phyloP scores from a whole-genome alignment of 2,329 filamentous ascomycete species.

The Escovopsis sp. region DNA sequence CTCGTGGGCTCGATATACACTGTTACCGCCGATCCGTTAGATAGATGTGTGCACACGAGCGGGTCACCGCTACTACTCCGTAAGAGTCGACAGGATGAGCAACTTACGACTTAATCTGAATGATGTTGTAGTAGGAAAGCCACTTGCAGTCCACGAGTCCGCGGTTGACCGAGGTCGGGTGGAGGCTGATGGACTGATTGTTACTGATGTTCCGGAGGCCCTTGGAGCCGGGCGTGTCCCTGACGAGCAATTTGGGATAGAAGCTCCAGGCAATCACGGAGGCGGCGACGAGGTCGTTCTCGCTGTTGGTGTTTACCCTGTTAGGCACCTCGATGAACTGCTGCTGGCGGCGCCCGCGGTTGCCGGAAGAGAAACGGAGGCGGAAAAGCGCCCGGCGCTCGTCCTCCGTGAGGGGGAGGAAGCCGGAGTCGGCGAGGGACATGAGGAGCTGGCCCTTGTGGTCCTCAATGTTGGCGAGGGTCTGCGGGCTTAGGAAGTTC shows the following conservation, averaged over 20 bases:
- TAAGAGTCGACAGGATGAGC: neutral
- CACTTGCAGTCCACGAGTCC: constrained; percentile 52
- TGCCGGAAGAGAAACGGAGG: constrained; percentile 42
- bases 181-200: constrained; percentile 77
- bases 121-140: constrained; percentile 93
- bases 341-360: constrained; percentile 43
- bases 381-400: constrained; percentile 56
- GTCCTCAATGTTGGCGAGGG: constrained; percentile 83
- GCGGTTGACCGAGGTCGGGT: constrained; percentile 82
- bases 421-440: constrained; percentile 71
- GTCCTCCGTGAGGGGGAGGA: constrained; percentile 57
- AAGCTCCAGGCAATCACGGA: constrained; percentile 88
- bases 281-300: constrained; percentile 63
- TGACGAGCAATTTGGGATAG: constrained; percentile 79
- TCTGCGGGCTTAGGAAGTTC: constrained; percentile 84
- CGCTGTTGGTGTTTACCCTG: constrained; percentile 58
- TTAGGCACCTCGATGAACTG: constrained; percentile 72
- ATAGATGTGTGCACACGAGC: neutral
- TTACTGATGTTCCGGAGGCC: constrained; percentile 85
- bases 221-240: constrained; percentile 54
- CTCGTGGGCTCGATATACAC: constrained; percentile 79
- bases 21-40: constrained; percentile 21
- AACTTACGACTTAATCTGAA: constrained; percentile 70
- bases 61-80: neutral
- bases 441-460: constrained; percentile 83